These are phyloP conservation scores for Tylopilus sp. DNA, from an alignment of 768 basidiomycete genomes.

Conservation along the genomic window DNA sequence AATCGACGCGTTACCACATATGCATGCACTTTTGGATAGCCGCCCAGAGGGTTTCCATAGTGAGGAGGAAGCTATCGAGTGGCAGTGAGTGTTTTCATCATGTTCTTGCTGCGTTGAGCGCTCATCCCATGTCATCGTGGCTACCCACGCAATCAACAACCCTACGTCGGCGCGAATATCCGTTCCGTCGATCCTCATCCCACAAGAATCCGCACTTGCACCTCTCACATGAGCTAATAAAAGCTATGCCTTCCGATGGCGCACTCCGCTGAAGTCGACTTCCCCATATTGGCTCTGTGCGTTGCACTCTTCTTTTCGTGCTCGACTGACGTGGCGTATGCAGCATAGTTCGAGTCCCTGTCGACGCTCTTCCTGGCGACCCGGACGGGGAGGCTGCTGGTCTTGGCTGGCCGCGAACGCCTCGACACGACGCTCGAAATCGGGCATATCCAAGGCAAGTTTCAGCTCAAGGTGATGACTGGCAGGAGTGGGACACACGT, in stretches of 20 bases:
- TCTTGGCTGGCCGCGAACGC: conserved; percentile 90
- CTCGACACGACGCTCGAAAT: conserved; percentile 94
- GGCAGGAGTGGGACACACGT: conserved; percentile 49
- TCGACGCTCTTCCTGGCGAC: conserved; percentile 76
- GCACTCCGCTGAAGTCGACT: conserved; percentile 78
- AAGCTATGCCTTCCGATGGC: conserved; percentile 57
- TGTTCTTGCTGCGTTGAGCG: not conserved
- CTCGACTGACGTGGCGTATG: not conserved
- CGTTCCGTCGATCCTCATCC: conserved; percentile 72
- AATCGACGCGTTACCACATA: conserved; percentile 87
- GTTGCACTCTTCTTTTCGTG: conserved; percentile 22
- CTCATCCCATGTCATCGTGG: conserved; percentile 46
- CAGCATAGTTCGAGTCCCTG: conserved; percentile 90
- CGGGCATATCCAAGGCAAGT: conserved; percentile 95
- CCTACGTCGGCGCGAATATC: conserved; percentile 81
- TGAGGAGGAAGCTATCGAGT: conserved; percentile 83
- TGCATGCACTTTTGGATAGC: conserved; percentile 83
- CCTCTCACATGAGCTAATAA: conserved; percentile 26
- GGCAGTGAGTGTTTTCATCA: conserved; percentile 71
- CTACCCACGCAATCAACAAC: conserved; percentile 81
- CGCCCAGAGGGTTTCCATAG: conserved; percentile 85
- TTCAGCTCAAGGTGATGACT: conserved; percentile 81
- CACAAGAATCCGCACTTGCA: conserved; percentile 37
- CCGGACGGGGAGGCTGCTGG: conserved; percentile 78
- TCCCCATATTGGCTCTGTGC: conserved; percentile 88